These are phyloP conservation scores for Tephrocybe rancida DNA, from an alignment of 768 basidiomycete species.

Conservation along the genomic window DNA sequence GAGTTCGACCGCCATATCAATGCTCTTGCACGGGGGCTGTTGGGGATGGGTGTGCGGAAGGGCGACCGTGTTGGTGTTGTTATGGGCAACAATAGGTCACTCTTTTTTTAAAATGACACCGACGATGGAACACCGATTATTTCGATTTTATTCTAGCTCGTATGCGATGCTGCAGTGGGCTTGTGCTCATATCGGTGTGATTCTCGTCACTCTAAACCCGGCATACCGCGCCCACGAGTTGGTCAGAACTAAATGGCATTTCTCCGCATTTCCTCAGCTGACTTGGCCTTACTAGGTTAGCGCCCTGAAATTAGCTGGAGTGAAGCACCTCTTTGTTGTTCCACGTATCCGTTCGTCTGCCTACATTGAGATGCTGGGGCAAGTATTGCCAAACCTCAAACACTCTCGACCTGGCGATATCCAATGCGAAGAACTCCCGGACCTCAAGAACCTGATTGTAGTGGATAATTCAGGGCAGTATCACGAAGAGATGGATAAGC, in stretches of 20 bases:
- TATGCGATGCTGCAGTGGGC: constrained; percentile 88
- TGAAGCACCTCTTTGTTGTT: constrained; percentile 71
- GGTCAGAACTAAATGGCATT: constrained; percentile 37
- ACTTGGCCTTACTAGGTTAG: constrained; percentile 43
- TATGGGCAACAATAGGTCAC: constrained; percentile 85
- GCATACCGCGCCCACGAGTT: constrained; percentile 75
- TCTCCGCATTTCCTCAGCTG: not conserved
- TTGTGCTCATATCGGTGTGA: constrained; percentile 81
- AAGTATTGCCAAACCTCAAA: constrained; percentile 58
- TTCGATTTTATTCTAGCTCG: constrained; percentile 42
- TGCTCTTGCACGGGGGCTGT: constrained; percentile 70
- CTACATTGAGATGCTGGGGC: constrained; percentile 62
- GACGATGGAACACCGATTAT: not conserved
- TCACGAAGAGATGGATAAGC: constrained; percentile 36
- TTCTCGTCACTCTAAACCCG: constrained; percentile 83
- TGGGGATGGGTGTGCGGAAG: constrained; percentile 68
- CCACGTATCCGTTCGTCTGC: constrained; percentile 67
- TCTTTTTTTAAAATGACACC: not conserved
- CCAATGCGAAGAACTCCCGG: constrained; percentile 58
- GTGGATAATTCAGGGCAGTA: constrained; percentile 59
- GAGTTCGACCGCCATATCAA: constrained; percentile 70
- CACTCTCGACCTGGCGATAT: constrained; percentile 54
- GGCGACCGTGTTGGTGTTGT: constrained; percentile 80
- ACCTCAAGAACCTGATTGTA: constrained; percentile 64
- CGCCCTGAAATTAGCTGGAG: constrained; percentile 64